These are phyloP conservation scores for Aspergillus persii DNA, from an alignment of 2,329 filamentous ascomycete species.

Conservation along the genomic window DNA sequence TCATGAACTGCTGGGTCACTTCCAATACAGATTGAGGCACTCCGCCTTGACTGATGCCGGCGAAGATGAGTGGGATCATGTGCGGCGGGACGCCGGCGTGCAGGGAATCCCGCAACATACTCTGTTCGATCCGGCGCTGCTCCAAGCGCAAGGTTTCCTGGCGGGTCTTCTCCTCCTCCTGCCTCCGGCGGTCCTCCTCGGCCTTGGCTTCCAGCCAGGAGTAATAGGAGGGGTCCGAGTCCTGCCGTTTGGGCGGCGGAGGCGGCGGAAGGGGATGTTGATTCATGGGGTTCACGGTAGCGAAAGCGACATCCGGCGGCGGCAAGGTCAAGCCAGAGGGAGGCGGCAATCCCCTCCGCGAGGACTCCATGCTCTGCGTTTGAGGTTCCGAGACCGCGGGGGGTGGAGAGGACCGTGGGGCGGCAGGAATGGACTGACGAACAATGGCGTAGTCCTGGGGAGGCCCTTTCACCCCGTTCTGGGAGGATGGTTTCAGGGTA, in stretches of 20 bases:
- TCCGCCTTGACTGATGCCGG: conserved; percentile 64
- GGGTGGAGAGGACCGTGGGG: conserved; percentile 38
- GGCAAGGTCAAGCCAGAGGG: conserved; percentile 65
- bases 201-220: conserved; percentile 68
- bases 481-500: conserved; percentile 49
- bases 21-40: conserved; percentile 63
- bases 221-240: conserved; percentile 68
- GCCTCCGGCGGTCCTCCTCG: conserved; percentile 63
- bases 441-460: conserved; percentile 48
- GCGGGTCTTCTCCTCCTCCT: conserved; percentile 68
- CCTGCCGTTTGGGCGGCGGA: conserved; percentile 64
- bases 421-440: conserved; percentile 39
- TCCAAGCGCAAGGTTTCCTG: conserved; percentile 67
- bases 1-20: conserved; percentile 66
- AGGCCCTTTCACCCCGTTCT: conserved; percentile 47
- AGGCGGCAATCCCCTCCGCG: conserved; percentile 67
- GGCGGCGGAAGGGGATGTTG: conserved; percentile 53
- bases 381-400: conserved; percentile 37
- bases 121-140: conserved; percentile 69
- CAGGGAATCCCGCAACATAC: conserved; percentile 68
- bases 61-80: conserved; percentile 73
- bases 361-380: conserved; percentile 63
- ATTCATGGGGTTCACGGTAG: conserved; percentile 42
- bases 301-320: conserved; percentile 33
- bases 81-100: conserved; percentile 69